phyloP scores from a whole-genome alignment of 768 basidiomycete species.

The Daedaleopsis nitida region DNA sequence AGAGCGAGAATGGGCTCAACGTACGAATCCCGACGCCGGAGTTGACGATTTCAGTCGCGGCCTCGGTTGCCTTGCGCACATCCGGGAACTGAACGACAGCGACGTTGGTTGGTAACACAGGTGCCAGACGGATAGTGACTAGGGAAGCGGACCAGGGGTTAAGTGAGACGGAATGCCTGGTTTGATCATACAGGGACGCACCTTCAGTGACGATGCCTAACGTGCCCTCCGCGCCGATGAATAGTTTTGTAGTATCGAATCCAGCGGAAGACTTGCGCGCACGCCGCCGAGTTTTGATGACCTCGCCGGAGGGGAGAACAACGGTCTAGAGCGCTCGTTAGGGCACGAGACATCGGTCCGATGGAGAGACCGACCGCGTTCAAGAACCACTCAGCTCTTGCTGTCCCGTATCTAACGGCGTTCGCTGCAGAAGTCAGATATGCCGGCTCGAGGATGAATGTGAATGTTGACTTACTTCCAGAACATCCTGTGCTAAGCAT shows the following conservation, averaged over 20 bases:
- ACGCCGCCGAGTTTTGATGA: slow-evolving; percentile 84
- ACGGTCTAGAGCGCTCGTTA: slow-evolving; percentile 58
- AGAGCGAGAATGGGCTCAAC: slow-evolving; percentile 22
- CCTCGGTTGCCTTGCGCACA: slow-evolving; percentile 72
- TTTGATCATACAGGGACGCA: slow-evolving; percentile 17
- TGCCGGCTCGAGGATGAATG: slow-evolving; percentile 2
- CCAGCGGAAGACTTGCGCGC: slow-evolving; percentile 87
- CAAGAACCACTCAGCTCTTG: slow-evolving; percentile 88
- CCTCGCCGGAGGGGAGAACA: slow-evolving; percentile 84
- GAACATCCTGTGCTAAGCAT: slow-evolving; percentile 89
- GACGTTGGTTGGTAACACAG: slow-evolving; percentile 78
- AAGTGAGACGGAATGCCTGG: neutral
- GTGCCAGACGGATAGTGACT: slow-evolving; percentile 84
- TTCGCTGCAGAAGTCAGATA: slow-evolving; percentile 49
- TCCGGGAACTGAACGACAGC: slow-evolving; percentile 82
- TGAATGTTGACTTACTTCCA: slow-evolving; percentile 51
- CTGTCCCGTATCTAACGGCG: slow-evolving; percentile 86
- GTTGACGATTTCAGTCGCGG: slow-evolving; percentile 72
- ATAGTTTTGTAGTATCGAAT: slow-evolving; percentile 82
- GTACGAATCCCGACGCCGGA: slow-evolving; percentile 73
- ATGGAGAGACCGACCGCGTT: slow-evolving; percentile 57
- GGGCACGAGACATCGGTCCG: neutral
- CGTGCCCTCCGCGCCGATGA: slow-evolving; percentile 83
- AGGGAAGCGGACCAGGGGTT: too few relatives aligned
- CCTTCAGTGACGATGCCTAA: slow-evolving; percentile 91